phyloP scores from a whole-genome alignment of 257 asterid species.

The Solanum arcanum region DNA sequence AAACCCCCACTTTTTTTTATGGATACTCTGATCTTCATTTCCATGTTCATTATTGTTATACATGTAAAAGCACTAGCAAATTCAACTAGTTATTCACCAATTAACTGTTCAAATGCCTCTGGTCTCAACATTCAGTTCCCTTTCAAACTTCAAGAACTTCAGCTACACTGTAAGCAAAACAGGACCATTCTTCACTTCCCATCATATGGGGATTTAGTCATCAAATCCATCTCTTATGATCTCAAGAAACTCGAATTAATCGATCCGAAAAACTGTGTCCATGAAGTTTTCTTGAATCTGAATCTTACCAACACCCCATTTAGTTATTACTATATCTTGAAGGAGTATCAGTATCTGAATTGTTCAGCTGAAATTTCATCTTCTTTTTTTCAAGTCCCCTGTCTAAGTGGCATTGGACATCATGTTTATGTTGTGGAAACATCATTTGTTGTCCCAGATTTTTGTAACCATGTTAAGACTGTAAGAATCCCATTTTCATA shows the following conservation, averaged over 20 bases:
- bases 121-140: conserved; percentile 10
- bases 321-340: conserved; percentile 20
- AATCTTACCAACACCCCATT: conserved; percentile 34
- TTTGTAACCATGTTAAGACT: conserved; percentile 14
- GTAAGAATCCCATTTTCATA: conserved; percentile 36
- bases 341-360: conserved; percentile 30
- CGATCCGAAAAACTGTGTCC: conserved; percentile 40
- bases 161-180: conserved; percentile 19
- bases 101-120: neutral
- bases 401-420: conserved; percentile 16
- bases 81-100: neutral
- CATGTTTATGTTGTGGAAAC: conserved; percentile 32
- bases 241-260: conserved; percentile 9
- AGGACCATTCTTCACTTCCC: conserved; percentile 19
- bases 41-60: conserved; percentile 1
- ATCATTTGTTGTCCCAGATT: conserved; percentile 9
- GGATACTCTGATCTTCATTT: conserved; percentile 2
- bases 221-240: conserved; percentile 28
- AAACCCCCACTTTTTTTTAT: neutral
- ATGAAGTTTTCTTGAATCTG: conserved; percentile 35
- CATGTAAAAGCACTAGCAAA: neutral
- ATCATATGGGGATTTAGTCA: conserved; percentile 21
- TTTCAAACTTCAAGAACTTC: conserved; percentile 1
- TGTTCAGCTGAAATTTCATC: conserved; percentile 16
- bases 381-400: conserved; percentile 23